Evolutionary conservation across 257 asterid species (phyloP).

Genomic region (Plantago ovata): DNA sequence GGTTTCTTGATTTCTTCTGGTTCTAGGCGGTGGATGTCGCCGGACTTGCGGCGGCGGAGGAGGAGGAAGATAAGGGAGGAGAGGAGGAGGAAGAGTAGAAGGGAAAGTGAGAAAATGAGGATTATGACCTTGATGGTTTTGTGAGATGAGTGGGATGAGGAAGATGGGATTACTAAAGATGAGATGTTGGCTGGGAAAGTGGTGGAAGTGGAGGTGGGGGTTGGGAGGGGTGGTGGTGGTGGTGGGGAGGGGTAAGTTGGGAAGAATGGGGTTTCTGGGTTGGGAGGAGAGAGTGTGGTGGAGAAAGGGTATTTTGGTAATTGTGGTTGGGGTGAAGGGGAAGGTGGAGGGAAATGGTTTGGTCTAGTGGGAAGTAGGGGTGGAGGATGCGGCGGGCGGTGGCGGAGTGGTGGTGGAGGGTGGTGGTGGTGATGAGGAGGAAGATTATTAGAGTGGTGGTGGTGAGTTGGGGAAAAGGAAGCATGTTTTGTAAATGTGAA

Average conservation of each 20-base stretch:
- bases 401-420: conserved; percentile 23
- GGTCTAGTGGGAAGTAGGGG: conserved; percentile 51
- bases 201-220: conserved; percentile 30
- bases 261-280: conserved; percentile 50
- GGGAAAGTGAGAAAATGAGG: conserved; percentile 41
- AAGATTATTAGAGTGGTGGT: neutral
- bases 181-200: conserved; percentile 88
- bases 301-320: conserved; percentile 65
- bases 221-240: conserved; percentile 36
- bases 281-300: conserved; percentile 45
- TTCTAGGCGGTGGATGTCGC: conserved; percentile 67
- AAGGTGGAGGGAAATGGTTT: conserved; percentile 30
- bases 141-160: conserved; percentile 43
- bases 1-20: conserved; percentile 28
- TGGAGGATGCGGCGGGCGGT: conserved; percentile 48
- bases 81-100: conserved; percentile 33
- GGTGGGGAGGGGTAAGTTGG: conserved; percentile 51
- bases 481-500: too few species aligned
- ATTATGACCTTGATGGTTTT: conserved; percentile 56
- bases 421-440: too few species aligned
- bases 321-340: conserved; percentile 36
- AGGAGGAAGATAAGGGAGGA: conserved; percentile 48
- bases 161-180: conserved; percentile 71
- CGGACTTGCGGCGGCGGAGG: conserved; percentile 41
- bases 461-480: neutral